Conservation (phyloP, 2,329 filamentous ascomycete genomes). For the Aspergillus fructus region DNA sequence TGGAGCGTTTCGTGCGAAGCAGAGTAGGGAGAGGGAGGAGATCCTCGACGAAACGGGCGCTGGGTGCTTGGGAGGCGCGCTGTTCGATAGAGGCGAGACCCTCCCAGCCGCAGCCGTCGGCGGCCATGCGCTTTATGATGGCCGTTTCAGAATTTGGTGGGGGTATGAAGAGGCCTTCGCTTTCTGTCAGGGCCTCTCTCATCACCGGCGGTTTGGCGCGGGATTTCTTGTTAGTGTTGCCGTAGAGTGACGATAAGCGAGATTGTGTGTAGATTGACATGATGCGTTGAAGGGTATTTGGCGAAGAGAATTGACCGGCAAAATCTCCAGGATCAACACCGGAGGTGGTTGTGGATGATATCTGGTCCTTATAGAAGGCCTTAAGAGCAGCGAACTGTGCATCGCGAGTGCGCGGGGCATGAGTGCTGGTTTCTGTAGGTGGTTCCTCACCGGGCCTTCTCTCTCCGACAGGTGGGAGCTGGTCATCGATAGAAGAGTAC, state of each 20-base stretch:
- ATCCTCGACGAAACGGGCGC: slow-evolving; percentile 66
- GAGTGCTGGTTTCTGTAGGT: slow-evolving; percentile 25
- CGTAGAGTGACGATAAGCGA: slow-evolving; percentile 54
- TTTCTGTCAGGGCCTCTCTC: slow-evolving; percentile 70
- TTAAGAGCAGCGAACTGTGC: slow-evolving; percentile 73
- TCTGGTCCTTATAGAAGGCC: slow-evolving; percentile 77
- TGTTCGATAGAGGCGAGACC: slow-evolving; percentile 59
- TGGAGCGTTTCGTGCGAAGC: slow-evolving; percentile 87
- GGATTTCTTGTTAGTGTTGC: slow-evolving; percentile 57
- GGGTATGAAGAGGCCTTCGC: slow-evolving; percentile 70
- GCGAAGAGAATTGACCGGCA: slow-evolving; percentile 62
- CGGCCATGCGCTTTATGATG: slow-evolving; percentile 60
- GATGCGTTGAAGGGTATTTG: slow-evolving; percentile 78
- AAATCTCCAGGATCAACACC: slow-evolving; percentile 53
- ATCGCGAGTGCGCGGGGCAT: slow-evolving; percentile 56
- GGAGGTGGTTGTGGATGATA: slow-evolving; percentile 59
- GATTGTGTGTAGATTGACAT: slow-evolving; percentile 80
- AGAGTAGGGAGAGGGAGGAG: slow-evolving; percentile 80
- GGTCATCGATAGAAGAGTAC: slow-evolving; percentile 36
- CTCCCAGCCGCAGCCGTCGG: slow-evolving; percentile 59
- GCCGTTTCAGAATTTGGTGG: slow-evolving; percentile 59
- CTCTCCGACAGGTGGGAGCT: slow-evolving; percentile 24
- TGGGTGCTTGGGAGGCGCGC: slow-evolving; percentile 48
- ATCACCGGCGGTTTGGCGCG: slow-evolving; percentile 70
- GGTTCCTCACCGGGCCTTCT: slow-evolving; percentile 28